These are phyloP conservation scores for Chaetomium sp. DNA, from an alignment of 2,329 filamentous ascomycete genomes.

Conservation along the genomic window DNA sequence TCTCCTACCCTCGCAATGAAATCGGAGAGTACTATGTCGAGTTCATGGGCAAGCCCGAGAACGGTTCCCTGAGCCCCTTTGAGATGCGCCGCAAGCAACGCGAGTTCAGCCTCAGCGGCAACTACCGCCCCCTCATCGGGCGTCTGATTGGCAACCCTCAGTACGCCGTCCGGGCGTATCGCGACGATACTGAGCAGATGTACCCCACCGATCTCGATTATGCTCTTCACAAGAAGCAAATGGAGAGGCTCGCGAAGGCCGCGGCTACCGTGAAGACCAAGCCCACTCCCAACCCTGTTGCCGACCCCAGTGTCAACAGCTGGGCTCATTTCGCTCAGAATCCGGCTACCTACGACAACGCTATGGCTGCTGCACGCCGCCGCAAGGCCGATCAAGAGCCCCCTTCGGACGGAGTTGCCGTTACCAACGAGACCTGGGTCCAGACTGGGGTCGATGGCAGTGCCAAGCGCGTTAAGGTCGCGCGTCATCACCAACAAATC, in stretches of 20 bases:
- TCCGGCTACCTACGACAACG: slow-evolving; percentile 28
- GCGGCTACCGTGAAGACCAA: slow-evolving; percentile 33
- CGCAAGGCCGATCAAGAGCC: slow-evolving; percentile 38
- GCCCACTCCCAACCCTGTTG: slow-evolving; percentile 5
- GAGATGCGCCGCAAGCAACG: slow-evolving; percentile 85
- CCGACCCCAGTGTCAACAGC: slow-evolving; percentile 15
- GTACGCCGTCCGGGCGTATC: slow-evolving; percentile 71
- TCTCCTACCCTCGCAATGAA: slow-evolving; percentile 81
- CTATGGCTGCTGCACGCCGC: slow-evolving; percentile 35
- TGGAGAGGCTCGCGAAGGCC: slow-evolving; percentile 32
- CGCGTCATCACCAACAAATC: slow-evolving; percentile 31
- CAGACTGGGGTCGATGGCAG: slow-evolving; percentile 44
- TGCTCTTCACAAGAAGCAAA: slow-evolving; percentile 50
- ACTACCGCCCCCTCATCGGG: slow-evolving; percentile 83
- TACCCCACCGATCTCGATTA: slow-evolving; percentile 83
- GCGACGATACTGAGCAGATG: slow-evolving; percentile 75
- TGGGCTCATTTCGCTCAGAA: slow-evolving; percentile 33
- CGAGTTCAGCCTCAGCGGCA: slow-evolving; percentile 85
- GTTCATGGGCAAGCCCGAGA: slow-evolving; percentile 80
- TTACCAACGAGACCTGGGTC: slow-evolving; percentile 46
- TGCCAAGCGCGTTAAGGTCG: slow-evolving; percentile 48
- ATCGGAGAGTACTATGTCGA: slow-evolving; percentile 80
- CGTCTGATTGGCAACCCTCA: slow-evolving; percentile 66
- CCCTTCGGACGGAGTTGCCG: slow-evolving; percentile 30
- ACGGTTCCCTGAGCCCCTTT: slow-evolving; percentile 77